phyloP scores from a whole-genome alignment of 108 stramenopile genomes.

The Nitzschia putrida region DNA sequence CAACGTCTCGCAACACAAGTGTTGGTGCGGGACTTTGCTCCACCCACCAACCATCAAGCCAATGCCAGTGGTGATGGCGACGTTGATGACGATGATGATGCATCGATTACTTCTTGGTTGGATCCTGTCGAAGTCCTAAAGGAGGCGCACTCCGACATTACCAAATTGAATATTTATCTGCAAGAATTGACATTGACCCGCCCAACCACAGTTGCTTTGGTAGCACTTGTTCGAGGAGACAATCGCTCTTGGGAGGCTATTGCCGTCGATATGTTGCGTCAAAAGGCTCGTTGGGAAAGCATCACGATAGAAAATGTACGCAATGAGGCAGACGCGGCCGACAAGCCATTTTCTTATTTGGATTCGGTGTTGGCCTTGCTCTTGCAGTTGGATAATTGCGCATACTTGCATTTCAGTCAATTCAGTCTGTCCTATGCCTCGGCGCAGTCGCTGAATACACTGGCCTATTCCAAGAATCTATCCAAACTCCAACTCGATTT shows the following conservation, averaged over 20 bases:
- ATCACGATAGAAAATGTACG: constrained; percentile 25
- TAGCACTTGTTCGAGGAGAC: constrained; percentile 36
- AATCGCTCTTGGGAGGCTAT: constrained; percentile 38
- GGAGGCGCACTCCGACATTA: constrained; percentile 17
- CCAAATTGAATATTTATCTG: constrained; percentile 9
- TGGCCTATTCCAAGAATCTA: constrained; percentile 24
- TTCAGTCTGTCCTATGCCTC: background rate
- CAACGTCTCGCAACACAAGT: constrained; percentile 7
- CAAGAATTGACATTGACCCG: constrained; percentile 13
- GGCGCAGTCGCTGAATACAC: constrained; percentile 18
- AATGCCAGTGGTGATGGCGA: background rate
- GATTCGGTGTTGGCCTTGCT: constrained; percentile 21
- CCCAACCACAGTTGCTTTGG: background rate
- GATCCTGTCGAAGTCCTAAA: constrained; percentile 14
- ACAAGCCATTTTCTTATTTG: constrained; percentile 4
- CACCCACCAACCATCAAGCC: background rate
- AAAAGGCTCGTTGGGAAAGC: constrained; percentile 44
- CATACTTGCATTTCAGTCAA: constrained; percentile 23
- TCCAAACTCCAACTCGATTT: constrained; percentile 39
- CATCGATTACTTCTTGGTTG: too few relatives aligned
- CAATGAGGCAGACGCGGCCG: background rate
- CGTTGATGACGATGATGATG: background rate
- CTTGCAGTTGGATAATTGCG: constrained; percentile 23
- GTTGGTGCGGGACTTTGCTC: background rate
- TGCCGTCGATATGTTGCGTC: constrained; percentile 44